Evolutionary conservation across 805 yeast genomes (phyloP).

Genomic region (Alloascoidea africana): DNA sequence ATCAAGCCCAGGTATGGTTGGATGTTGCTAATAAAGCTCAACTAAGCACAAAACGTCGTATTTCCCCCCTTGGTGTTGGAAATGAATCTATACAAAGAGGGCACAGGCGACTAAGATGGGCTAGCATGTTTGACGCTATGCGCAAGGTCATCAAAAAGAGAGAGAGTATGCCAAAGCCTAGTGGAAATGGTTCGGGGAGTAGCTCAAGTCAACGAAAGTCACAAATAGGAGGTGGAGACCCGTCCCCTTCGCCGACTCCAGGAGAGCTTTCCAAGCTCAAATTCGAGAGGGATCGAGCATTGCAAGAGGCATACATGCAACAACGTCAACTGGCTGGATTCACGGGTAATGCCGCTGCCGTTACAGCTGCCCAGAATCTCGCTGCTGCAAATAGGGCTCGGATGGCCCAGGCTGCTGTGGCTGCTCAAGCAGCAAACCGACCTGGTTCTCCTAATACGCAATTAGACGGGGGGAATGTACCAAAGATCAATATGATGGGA

Average conservation of each 20-base stretch:
- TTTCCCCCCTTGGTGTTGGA: constrained; percentile 89
- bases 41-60: constrained; percentile 73
- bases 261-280: constrained; percentile 73
- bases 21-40: constrained; percentile 86
- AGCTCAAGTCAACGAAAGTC: constrained; percentile 23
- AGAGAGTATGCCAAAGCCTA: constrained; percentile 57
- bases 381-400: constrained; percentile 8
- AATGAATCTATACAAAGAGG: constrained; percentile 79
- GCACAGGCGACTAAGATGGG: constrained; percentile 84
- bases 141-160: constrained; percentile 81
- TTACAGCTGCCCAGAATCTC: constrained; percentile 10
- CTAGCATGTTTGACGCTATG: constrained; percentile 92
- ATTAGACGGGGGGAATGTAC: too few species aligned
- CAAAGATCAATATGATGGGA: too few species aligned
- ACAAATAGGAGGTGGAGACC: constrained; percentile 23
- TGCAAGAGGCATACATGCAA: constrained; percentile 56
- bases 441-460: constrained; percentile 9
- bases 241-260: constrained; percentile 56
- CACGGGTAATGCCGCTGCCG: constrained; percentile 11
- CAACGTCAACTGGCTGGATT: constrained; percentile 11
- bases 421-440: constrained; percentile 10
- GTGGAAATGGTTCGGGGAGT: too few species aligned
- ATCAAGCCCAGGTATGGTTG: constrained; percentile 78
- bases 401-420: constrained; percentile 10
- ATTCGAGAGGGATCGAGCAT: constrained; percentile 71